These are phyloP conservation scores for Candida qinlingensis DNA, from an alignment of 805 yeast genomes.

Conservation along the genomic window DNA sequence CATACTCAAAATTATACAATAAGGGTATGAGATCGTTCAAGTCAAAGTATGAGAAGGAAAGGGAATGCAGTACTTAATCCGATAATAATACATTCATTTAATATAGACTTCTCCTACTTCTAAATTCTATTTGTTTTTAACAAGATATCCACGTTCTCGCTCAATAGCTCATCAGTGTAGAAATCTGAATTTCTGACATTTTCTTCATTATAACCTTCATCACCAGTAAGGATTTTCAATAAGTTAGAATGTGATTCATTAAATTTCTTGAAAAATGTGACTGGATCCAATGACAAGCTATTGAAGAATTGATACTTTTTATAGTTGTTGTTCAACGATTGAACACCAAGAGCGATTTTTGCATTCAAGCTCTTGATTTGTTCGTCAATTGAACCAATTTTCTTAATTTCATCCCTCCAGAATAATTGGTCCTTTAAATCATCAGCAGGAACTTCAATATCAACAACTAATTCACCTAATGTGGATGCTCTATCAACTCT, in stretches of 20 bases:
- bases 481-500: slow-evolving; percentile 74
- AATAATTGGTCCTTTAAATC: slow-evolving; percentile 24
- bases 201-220: slow-evolving; percentile 87
- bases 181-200: slow-evolving; percentile 78
- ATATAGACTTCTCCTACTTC: not conserved
- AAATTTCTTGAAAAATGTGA: slow-evolving; percentile 66
- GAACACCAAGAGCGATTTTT: slow-evolving; percentile 38
- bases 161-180: slow-evolving; percentile 32
- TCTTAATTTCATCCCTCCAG: slow-evolving; percentile 29
- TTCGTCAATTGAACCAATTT: slow-evolving; percentile 23
- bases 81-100: slow-evolving; percentile 53
- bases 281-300: slow-evolving; percentile 86
- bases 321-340: slow-evolving; percentile 44
- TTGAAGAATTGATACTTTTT: slow-evolving; percentile 76
- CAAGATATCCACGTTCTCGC: slow-evolving; percentile 10
- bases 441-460: slow-evolving; percentile 55
- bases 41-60: too few relatives aligned
- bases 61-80: slow-evolving; percentile 30
- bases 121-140: slow-evolving; percentile 28
- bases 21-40: not conserved
- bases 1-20: not conserved
- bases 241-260: slow-evolving; percentile 78
- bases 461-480: slow-evolving; percentile 74
- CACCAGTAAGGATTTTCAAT: slow-evolving; percentile 80
- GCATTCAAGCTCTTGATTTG: slow-evolving; percentile 29